Base-by-base conservation (phyloP, 352 stramenopile genomes). In the Pythium inflatum region DNA sequence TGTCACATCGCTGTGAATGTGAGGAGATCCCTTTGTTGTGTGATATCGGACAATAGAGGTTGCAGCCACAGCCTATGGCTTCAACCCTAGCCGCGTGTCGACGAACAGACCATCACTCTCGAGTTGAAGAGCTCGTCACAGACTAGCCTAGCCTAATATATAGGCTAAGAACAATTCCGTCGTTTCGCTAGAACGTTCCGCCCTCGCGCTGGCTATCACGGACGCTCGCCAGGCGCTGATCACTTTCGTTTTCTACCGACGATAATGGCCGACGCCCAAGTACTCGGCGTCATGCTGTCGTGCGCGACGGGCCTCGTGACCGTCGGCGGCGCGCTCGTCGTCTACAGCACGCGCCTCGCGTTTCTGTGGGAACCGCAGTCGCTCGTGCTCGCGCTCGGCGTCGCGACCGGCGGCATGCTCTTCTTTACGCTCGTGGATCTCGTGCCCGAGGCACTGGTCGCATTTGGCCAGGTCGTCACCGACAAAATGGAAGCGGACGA, bases 361-460 rank as follows among this genome's bases (percentile, higher is more conserved):
- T 76, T 61, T 55, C 34, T 76, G 34, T 71, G 70, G 63, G 49
- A 66, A n/a, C 57, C 70, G 22, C 63, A 46, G 0, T 76, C 63
- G 25, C 50, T 70, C 13, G 64, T 68, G 12, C 45, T 76, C 16
- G 70, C 70, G 34, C 59, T 76, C 6, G 70, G 63, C 4, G 41
- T 76, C 51, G 57, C 70, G 5, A 67, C 70, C 1, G 70, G 70
- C 14, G 63, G 58, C 28, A 62, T 76, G 43, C 40, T 76, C 7
- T 62, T 50, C 63, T 76, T 76, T 45, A 67, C 64, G 33, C 58
- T 76, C 8, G 18, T 67, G 13, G 70, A 76, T 27, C 64, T 76
- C 25, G 30, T 73, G 12, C 70, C 63, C 13, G 34, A 38, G 24
- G 70, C 70, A 9, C 70, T 69, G 27, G 1, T 14, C 1, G 41